Conservation (phyloP, 2,329 filamentous ascomycete species). For the Claviceps quebecensis region DNA sequence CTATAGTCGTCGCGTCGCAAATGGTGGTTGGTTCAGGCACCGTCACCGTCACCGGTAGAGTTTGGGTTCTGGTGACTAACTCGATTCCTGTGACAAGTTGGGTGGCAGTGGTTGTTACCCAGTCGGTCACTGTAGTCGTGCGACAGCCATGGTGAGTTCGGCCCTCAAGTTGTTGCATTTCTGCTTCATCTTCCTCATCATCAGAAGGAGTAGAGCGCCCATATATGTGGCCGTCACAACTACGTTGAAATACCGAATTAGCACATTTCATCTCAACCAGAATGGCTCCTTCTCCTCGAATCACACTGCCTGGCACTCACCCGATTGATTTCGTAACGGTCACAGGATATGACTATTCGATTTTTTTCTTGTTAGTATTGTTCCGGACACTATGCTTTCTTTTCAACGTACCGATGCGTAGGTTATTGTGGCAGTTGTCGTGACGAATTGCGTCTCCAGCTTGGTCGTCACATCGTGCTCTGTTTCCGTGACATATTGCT, state of each 20-base stretch:
- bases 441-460: constrained; percentile 9
- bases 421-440: constrained; percentile 8
- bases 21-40: constrained; percentile 6
- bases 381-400: neutral
- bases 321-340: constrained; percentile 9
- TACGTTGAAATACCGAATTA: neutral
- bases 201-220: neutral
- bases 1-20: constrained; percentile 3
- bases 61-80: constrained; percentile 7
- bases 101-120: constrained; percentile 10
- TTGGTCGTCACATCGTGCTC: constrained; percentile 10
- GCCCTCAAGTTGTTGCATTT: neutral
- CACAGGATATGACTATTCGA: constrained; percentile 11
- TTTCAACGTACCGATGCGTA: constrained; percentile 6
- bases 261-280: neutral
- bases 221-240: neutral
- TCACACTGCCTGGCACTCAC: constrained; percentile 4
- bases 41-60: constrained; percentile 3
- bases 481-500: constrained; percentile 8
- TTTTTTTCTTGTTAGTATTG: neutral
- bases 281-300: neutral
- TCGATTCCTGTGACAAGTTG: constrained; percentile 5
- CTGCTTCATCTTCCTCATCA: neutral
- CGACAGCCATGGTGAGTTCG: constrained; percentile 4
- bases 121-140: constrained; percentile 11